Base-by-base conservation (phyloP, 192 early-diverging fungal genomes). In the Geosiphon pyriformis region DNA sequence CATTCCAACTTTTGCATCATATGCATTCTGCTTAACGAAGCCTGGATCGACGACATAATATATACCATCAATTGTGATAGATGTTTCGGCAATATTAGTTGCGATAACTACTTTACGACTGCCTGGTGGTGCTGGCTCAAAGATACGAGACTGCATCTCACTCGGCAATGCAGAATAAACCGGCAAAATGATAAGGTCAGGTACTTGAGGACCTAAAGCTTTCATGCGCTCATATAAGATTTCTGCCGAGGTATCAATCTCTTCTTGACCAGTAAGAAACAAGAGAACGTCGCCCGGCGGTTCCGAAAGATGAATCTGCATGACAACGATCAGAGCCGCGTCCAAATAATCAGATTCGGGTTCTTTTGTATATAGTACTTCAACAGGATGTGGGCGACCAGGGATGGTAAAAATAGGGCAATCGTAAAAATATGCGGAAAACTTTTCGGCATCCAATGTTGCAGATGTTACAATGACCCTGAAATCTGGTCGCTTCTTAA, bases 81-180 rank as follows among this genome's bases (percentile, higher is more conserved):
- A 93, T 2, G 96, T 99, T 80, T 99, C 96, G 29, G 96, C 96
- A 74, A 99, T 96, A 78, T 99, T 99, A 3, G 96, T 99, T 1
- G 96, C 93, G 67, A 99, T 89, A 4, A 99, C 94, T 0, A 94
- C 92, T 71, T 93, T 93, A 72, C 91, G 85, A 72, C 87, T 72
- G 10, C 89, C 87, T 8, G 84, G 78, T 26, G 88, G 88, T 6
- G 96, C 82, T 1, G 92, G 93, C 68, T 96, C 93, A 76, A 99
- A 99, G 67, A 99, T 99, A 66, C 85, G 88, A 20, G 90, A 88
- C 74, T 99, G 96, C 84, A 95, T 84, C 71, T 99, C 95, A 32
- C 90, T 87, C 1, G 96, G 96, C 29, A 99, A 72, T 48, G 90
- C 90, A 74, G 92, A 90, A 75, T 99, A 99, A 4, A 97, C 94